phyloP scores from a whole-genome alignment of 768 basidiomycete species.

The Leucogyrophana mollusca region DNA sequence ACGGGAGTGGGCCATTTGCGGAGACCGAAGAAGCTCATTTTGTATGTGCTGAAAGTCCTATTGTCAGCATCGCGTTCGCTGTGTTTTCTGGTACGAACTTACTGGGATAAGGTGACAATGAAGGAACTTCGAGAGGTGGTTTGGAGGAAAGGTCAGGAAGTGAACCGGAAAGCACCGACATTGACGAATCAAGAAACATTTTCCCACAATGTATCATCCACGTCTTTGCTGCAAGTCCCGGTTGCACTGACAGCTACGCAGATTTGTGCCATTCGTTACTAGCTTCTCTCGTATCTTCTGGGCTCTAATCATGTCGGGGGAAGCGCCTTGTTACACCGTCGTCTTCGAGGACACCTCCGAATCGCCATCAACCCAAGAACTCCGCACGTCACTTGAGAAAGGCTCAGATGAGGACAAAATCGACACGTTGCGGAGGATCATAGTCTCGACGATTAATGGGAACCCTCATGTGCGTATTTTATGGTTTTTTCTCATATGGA shows the following conservation, averaged over 20 bases:
- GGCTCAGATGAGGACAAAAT: slow-evolving; percentile 96
- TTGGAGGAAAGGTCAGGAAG: too few relatives aligned
- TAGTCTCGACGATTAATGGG: slow-evolving; percentile 92
- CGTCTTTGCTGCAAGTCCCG: too few relatives aligned
- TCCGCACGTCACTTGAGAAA: slow-evolving; percentile 84
- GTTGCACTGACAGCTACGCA: too few relatives aligned
- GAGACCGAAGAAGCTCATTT: slow-evolving; percentile 74
- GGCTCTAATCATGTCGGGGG: slow-evolving; percentile 33
- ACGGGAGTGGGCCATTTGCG: slow-evolving; percentile 82
- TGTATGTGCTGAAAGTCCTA: too few relatives aligned
- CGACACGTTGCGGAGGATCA: slow-evolving; percentile 93
- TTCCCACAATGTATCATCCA: too few relatives aligned
- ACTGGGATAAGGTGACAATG: too few relatives aligned
- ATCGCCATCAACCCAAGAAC: slow-evolving; percentile 77
- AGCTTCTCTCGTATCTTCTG: not conserved
- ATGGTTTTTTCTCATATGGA: not conserved
- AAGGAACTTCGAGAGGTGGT: too few relatives aligned
- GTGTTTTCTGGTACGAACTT: too few relatives aligned
- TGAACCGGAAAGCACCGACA: too few relatives aligned
- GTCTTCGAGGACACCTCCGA: slow-evolving; percentile 73
- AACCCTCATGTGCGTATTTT: slow-evolving; percentile 72
- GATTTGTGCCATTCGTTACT: too few relatives aligned
- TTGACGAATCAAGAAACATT: too few relatives aligned
- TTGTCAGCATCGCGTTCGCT: too few relatives aligned
- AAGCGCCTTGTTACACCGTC: slow-evolving; percentile 75